Evolutionary conservation across 2,329 filamentous ascomycete species (phyloP).

Genomic region (Aspergillus tamarii): DNA sequence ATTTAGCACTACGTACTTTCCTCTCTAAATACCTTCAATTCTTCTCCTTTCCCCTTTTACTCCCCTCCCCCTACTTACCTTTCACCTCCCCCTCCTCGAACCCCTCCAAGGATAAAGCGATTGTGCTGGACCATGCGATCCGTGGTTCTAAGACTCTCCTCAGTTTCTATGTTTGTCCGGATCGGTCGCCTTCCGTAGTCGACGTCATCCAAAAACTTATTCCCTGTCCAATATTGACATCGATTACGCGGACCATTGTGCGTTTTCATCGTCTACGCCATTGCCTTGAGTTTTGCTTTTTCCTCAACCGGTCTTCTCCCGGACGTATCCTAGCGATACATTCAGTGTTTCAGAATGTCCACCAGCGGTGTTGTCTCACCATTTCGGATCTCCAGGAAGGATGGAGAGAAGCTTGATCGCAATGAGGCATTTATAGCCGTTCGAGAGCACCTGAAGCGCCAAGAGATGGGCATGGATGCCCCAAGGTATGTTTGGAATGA

Average conservation of each 20-base stretch:
- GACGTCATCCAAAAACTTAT: conserved; percentile 18
- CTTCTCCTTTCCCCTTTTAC: neutral
- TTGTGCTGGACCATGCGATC: conserved; percentile 26
- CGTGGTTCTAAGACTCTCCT: conserved; percentile 20
- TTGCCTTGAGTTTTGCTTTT: neutral
- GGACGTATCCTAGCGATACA: neutral
- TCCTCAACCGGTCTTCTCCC: neutral
- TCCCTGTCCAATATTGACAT: neutral
- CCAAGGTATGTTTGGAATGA: conserved; percentile 29
- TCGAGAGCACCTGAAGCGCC: conserved; percentile 38
- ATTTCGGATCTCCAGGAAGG: conserved; percentile 39
- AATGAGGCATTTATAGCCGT: conserved; percentile 41
- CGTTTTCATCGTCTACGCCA: neutral
- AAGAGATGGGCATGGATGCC: conserved; percentile 38
- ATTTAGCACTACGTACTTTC: neutral
- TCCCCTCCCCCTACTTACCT: neutral
- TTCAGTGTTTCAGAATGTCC: conserved; percentile 19
- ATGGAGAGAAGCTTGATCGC: conserved; percentile 34
- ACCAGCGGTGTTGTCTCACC: conserved; percentile 18
- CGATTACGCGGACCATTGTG: neutral
- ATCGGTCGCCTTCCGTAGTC: conserved; percentile 14
- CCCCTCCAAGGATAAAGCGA: neutral
- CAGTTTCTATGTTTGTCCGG: conserved; percentile 15
- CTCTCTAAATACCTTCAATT: conserved; percentile 6
- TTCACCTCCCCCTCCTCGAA: neutral